These are phyloP conservation scores for Aureobasidium sp. DNA, from an alignment of 2,329 filamentous ascomycete genomes.

Conservation along the genomic window DNA sequence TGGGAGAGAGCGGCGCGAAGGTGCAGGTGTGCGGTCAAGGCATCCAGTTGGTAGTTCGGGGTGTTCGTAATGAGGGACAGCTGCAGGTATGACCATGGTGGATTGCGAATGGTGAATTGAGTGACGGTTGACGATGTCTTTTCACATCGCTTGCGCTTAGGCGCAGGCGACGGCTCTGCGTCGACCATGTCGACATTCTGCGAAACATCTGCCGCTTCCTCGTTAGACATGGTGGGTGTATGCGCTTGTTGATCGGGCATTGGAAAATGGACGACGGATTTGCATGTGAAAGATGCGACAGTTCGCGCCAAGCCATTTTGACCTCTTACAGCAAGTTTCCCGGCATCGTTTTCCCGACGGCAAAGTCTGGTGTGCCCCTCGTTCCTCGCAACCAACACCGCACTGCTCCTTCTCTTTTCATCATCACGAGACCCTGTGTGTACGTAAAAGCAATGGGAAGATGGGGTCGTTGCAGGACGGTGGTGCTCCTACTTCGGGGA, in stretches of 20 bases:
- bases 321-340: neutral
- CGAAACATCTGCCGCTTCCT: neutral
- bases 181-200: neutral
- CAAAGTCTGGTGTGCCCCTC: neutral
- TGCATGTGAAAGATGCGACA: conserved; percentile 2
- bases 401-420: neutral
- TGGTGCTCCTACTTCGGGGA: neutral
- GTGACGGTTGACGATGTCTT: conserved; percentile 19
- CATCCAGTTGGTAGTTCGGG: conserved; percentile 41
- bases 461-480: neutral
- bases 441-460: neutral
- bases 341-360: conserved; percentile 1
- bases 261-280: neutral
- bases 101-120: conserved; percentile 32
- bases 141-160: conserved; percentile 14
- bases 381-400: neutral
- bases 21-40: conserved; percentile 54
- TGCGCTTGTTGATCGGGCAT: neutral
- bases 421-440: neutral
- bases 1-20: conserved; percentile 56
- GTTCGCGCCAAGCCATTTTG: neutral
- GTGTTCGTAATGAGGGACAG: conserved; percentile 27
- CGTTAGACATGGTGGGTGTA: neutral
- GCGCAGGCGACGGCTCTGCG: neutral
- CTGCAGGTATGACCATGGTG: conserved; percentile 35